Evolutionary conservation across 805 yeast species (phyloP), one percentile per base, ranked within the genome.

Genomic region (Ogataea wickerhamii): DNA sequence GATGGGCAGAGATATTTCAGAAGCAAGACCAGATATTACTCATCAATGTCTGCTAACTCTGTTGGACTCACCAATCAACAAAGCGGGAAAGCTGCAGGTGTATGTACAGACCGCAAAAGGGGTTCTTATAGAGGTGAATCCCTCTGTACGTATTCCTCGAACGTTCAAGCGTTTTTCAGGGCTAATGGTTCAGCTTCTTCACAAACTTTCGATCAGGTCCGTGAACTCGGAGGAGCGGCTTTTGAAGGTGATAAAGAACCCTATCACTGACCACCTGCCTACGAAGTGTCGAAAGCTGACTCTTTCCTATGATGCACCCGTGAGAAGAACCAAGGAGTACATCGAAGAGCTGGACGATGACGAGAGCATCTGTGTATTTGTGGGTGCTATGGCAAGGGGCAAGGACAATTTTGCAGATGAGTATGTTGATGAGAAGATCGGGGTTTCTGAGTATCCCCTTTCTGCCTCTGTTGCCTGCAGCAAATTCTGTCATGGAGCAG

Each of bases 321-420:
- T 91, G 35, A 76, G 77, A 49, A 75, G 88, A 51, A 96, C 87
- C 4, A 94, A 87, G 63, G 96, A 89, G 56, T 89, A 87, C 60
- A 89, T 89, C 27, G 63, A 61, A 13, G 82, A 82, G 41, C 68
- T 93, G 52, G 95, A 80, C 52, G 80, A 78, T 2, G 95, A 87
- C 57, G 96, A 93, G 68, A 85, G 95, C 58, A 81, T 93, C 52
- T 93, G 98, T 73, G 97, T 93, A 19, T 93, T 93, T 64, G 97
- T 93, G 32, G 98, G 98, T 59, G 96, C 98, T 32, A 93, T 93
- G 96, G 98, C 98, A 16, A 81, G 97, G 63, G 98, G 98, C 57
- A 84, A 83, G 60, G 98, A 93, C 65, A 88, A 80, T 52, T 93
- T 93, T 64, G 98, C 98, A 18, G 98, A 93, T 63, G 98, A 89